A percentile compares a stretch with the other conserved stretches of the same genome.
Evolutionary conservation across 2,329 filamentous ascomycete species (phyloP).

Genomic region (Claviceps digitariae): DNA sequence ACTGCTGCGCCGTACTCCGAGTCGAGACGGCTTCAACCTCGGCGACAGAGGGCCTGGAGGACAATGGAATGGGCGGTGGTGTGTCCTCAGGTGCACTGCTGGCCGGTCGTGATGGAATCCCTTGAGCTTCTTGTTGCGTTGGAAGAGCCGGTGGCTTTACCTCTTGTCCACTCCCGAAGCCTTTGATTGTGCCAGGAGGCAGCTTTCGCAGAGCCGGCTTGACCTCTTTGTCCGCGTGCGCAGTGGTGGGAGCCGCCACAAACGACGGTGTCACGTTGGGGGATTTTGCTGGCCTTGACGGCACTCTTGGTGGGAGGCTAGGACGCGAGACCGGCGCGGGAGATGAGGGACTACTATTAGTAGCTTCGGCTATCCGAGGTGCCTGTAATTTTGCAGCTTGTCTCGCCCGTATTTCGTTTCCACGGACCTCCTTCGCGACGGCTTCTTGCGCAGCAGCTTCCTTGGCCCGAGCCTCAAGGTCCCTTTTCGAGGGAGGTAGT

Average conservation of each 20-base stretch:
- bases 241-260: not conserved
- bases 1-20: conserved; percentile 15
- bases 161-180: conserved; percentile 10
- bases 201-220: conserved; percentile 6
- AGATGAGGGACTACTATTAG: conserved; percentile 12
- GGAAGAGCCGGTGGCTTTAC: not conserved
- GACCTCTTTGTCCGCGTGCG: not conserved
- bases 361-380: conserved; percentile 12
- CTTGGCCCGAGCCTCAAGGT: conserved; percentile 33
- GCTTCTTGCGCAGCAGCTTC: conserved; percentile 11
- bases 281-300: conserved; percentile 31
- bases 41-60: conserved; percentile 37
- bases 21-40: conserved; percentile 33
- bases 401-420: conserved; percentile 5
- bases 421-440: conserved; percentile 1
- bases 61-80: conserved; percentile 39
- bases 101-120: conserved; percentile 4
- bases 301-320: conserved; percentile 34
- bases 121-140: conserved; percentile 1
- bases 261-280: conserved; percentile 6
- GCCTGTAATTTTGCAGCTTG: conserved; percentile 3
- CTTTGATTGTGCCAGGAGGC: conserved; percentile 8
- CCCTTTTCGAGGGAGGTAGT: conserved; percentile 40
- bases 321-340: conserved; percentile 20
- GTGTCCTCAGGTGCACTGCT: conserved; percentile 14